Base-by-base conservation (phyloP, 305 asterid genomes). In the Solanum hybrid region DNA sequence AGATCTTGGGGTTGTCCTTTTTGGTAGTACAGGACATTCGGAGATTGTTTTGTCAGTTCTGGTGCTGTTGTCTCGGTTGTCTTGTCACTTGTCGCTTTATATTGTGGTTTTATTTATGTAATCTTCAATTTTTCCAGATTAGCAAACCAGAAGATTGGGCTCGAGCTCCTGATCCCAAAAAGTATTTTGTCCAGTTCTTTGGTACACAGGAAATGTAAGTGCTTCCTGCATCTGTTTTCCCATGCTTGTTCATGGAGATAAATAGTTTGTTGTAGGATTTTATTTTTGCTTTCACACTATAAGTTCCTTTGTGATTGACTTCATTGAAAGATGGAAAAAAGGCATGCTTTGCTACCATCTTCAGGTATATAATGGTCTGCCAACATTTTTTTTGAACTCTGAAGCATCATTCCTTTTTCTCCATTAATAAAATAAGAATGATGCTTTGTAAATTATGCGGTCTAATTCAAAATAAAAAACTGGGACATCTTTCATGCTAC, bases 151-250 rank as follows among this genome's bases (percentile, higher is more conserved):
- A 96, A 93, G 98, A 93, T 81, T 94, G 96, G 96, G 71, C 92
- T 72, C 93, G 92, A 82, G 89, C 88, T 40, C 95, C 98, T 88
- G 98, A 96, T 92, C 95, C 97, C 10, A 95, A 91, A 91, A 96
- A 96, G 90, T 94, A 93, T 91, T 96, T 96, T 71, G 99, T 96
- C 72, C 95, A 94, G 86, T 95, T 96, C 94, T 96, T 89, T 91
- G 99, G 99, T 86, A 96, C 99, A 90, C 64, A 72, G 89, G 99
- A 96, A 90, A 96, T 96, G 98, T 96, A 94, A 94, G 98, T 89
- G 84, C 89, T 88, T 87, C 69, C 36, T 87, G 72, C 86, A 26
- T 29, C 86, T 71, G 89, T 77, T 73, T 66, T 79, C 24, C 89
- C 87, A 37, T 92, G 89, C 88, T 79, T 86, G 88, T 86, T 46